A percentile compares a stretch with the other conserved stretches of the same genome.
Evolutionary conservation across 1,139 yeast species (phyloP).

Genomic region (Magnusiomyces magnusii): DNA sequence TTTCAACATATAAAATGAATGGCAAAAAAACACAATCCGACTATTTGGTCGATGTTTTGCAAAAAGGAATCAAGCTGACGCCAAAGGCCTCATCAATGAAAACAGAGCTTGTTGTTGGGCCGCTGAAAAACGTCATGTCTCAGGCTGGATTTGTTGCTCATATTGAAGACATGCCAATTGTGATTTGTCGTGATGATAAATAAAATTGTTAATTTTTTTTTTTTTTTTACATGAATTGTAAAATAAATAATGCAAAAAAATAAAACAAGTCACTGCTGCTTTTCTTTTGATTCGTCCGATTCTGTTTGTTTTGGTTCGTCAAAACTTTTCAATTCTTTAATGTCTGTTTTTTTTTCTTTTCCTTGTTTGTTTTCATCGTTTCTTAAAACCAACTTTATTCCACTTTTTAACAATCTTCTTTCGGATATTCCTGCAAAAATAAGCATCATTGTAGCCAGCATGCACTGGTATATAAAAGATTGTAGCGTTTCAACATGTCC

Average conservation of each 20-base stretch:
- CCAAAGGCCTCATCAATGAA: neutral
- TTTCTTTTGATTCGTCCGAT: too few species aligned
- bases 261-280: too few species aligned
- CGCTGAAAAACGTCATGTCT: slow-evolving; percentile 4
- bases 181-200: neutral
- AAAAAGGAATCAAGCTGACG: neutral
- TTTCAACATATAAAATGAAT: too few species aligned
- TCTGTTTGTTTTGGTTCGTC: too few species aligned
- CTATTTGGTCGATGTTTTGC: neutral
- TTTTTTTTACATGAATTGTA: too few species aligned
- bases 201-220: too few species aligned
- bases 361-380: neutral
- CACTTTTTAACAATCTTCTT: neutral
- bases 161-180: neutral
- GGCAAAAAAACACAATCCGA: neutral
- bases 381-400: neutral
- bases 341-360: neutral
- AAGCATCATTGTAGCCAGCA: neutral
- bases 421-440: neutral
- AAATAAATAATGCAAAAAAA: too few species aligned
- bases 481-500: neutral
- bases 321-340: too few species aligned
- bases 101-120: neutral
- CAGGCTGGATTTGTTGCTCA: slow-evolving; percentile 6
- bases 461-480: neutral